These are phyloP conservation scores for Santalum album DNA, from an alignment of 164 flowering plant species.

Conservation along the genomic window DNA sequence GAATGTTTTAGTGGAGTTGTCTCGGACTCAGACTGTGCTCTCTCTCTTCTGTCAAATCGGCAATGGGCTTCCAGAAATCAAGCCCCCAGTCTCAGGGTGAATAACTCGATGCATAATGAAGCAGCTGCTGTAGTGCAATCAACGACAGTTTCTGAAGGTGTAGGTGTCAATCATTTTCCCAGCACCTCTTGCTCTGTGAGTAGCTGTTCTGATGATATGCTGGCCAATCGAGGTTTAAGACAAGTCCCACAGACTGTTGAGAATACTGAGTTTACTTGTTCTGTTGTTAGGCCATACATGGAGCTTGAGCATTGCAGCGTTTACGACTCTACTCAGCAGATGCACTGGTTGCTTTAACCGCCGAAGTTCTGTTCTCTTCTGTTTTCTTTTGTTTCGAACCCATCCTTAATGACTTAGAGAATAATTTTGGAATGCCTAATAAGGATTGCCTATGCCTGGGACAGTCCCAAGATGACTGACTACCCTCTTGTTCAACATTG, in stretches of 20 bases:
- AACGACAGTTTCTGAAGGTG: conserved; percentile 22
- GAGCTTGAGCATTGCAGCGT: conserved; percentile 38
- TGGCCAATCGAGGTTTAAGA: conserved; percentile 30
- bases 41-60: conserved; percentile 98
- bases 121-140: conserved; percentile 25
- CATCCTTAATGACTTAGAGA: no score
- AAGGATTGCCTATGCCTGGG: no score
- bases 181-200: conserved; percentile 27
- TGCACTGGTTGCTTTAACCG: conserved; percentile 53
- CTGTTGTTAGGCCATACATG: conserved; percentile 40
- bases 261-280: conserved; percentile 27
- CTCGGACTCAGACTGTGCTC: conserved; percentile 85
- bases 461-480: no score
- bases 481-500: no score
- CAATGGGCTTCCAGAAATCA: conserved; percentile 51
- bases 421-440: no score
- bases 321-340: conserved; percentile 29
- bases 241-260: conserved; percentile 31
- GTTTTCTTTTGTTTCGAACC: no score
- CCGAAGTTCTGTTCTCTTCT: no score
- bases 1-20: conserved; percentile 46
- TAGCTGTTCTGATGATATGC: conserved; percentile 27
- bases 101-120: conserved; percentile 21
- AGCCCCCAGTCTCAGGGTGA: conserved; percentile 22
- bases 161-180: conserved; percentile 21